Percentiles rank a stretch among this genome's conserved stretches.
phyloP scores from a whole-genome alignment of 345 rosid species.

The Citrus sinensis region DVS_A1.0 CM039165.1:34120501-34121000 shows the following conservation, averaged over 20 bases:
- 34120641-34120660: conserved; percentile 99
- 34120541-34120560: conserved; percentile 48
- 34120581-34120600: conserved; percentile 53
- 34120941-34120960: conserved; percentile 43
- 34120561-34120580: conserved; percentile 54
- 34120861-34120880: conserved; percentile 97
- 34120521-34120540: conserved; percentile 29
- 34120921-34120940: conserved; percentile 48
- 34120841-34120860: conserved; percentile 91
- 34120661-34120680: conserved; percentile 88
- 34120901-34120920: conserved; percentile 41
- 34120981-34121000: conserved; percentile 34
- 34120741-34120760: neutral
- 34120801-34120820: conserved; percentile 99
- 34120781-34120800: conserved; percentile 88
- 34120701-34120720: neutral
- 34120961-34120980: conserved; percentile 51
- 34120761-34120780: neutral
- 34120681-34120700: conserved; percentile 86
- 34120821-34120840: conserved; percentile 75
- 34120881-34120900: conserved; percentile 53
- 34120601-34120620: conserved; percentile 74
- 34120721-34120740: neutral
- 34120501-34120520: conserved; percentile 14
- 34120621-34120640: conserved; percentile 79